A percentile compares a stretch with the other conserved stretches of the same genome.
Conservation (phyloP, 2,329 filamentous ascomycete genomes). For the Pseudogymnoascus sp. region DNA sequence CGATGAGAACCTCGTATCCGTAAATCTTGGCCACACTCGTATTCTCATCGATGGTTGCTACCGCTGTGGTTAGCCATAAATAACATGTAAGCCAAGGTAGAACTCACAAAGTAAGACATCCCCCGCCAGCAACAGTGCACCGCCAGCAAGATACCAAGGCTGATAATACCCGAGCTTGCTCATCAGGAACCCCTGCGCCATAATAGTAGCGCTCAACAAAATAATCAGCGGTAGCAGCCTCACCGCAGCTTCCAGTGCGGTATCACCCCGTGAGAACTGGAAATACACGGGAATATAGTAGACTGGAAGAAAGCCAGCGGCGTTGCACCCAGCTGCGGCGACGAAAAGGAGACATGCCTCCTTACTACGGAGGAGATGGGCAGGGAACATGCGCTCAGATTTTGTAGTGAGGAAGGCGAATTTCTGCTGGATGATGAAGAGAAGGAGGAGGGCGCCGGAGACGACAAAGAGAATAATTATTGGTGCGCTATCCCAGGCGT, state of each 20-base stretch:
- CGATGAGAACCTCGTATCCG: constrained; percentile 33
- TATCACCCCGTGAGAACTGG: constrained; percentile 39
- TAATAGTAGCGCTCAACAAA: constrained; percentile 27
- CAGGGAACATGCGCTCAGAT: constrained; percentile 15
- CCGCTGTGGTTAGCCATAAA: neutral
- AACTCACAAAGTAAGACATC: constrained; percentile 28
- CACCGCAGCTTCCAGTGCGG: constrained; percentile 34
- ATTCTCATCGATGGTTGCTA: constrained; percentile 27
- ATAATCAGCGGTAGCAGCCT: constrained; percentile 35
- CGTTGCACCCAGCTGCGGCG: constrained; percentile 37
- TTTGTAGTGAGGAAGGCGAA: constrained; percentile 18
- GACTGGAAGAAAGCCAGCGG: constrained; percentile 38
- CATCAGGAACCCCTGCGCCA: constrained; percentile 32
- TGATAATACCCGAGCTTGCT: constrained; percentile 31
- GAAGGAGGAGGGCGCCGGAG: constrained; percentile 29
- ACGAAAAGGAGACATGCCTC: constrained; percentile 23
- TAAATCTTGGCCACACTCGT: constrained; percentile 25
- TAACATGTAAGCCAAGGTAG: constrained; percentile 5
- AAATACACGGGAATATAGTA: constrained; percentile 41
- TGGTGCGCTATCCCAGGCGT: constrained; percentile 17
- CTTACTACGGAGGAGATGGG: constrained; percentile 16
- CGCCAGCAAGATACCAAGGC: constrained; percentile 33
- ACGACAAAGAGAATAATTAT: constrained; percentile 31
- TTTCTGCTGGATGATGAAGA: constrained; percentile 15
- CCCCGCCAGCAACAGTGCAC: constrained; percentile 29